Evolutionary conservation across 2,329 filamentous ascomycete genomes (phyloP).

Genomic region (Penicillium rolfsii): DNA sequence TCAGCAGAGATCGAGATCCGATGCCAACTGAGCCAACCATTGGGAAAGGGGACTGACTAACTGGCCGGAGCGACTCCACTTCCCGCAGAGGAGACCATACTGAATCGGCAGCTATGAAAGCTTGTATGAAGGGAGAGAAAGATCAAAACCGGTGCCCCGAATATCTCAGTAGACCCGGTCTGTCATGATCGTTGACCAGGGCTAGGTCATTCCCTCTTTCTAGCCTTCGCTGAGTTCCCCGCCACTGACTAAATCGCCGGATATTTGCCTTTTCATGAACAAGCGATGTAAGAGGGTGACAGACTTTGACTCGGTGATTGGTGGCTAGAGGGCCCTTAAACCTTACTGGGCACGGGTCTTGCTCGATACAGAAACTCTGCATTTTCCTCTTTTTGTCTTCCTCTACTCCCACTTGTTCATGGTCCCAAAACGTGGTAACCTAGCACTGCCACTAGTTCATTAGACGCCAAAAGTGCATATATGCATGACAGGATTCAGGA

Average conservation of each 20-base stretch:
- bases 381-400: background rate
- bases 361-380: background rate
- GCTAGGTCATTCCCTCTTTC: background rate
- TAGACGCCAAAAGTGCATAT: background rate
- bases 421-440: background rate
- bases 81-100: background rate
- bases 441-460: background rate
- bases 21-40: background rate
- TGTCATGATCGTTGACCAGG: background rate
- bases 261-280: background rate
- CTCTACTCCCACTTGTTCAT: background rate
- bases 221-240: background rate
- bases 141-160: background rate
- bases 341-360: background rate
- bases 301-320: background rate
- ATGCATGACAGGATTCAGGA: background rate
- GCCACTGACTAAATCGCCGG: background rate
- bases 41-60: background rate
- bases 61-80: background rate
- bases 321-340: background rate
- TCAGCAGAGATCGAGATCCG: background rate
- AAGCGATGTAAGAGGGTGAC: background rate
- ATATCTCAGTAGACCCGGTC: no score
- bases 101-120: background rate
- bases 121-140: background rate